Base-by-base conservation (phyloP, 2,329 filamentous ascomycete species). In the Emmonsiellopsis sp. region DNA sequence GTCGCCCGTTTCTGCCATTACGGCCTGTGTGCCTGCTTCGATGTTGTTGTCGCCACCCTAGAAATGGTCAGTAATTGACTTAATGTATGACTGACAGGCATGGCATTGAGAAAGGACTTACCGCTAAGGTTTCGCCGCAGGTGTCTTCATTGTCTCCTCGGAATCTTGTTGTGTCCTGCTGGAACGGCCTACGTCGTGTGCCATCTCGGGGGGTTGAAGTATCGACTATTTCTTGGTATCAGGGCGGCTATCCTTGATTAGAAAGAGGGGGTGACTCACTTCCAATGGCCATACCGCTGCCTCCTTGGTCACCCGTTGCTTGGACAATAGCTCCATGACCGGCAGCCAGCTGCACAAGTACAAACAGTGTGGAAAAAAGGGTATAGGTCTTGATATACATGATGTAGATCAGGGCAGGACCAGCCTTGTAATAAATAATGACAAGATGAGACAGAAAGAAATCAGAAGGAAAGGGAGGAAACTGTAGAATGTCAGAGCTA, bases 101-200 rank as follows among this genome's bases (percentile, higher is more conserved):
- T 2, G 37, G 37, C 17, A 17, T 14, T 6, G 13, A 13, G 6
- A n/a, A 9, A 34, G 31, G 11, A 50, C 47, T 14, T 52, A 55
- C 53, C 44, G 21, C 76, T 52, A 84, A 65, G 10, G 82, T 85
- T 73, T 83, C 77, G 57, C 82, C 80, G 59, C 81, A 74, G 27
- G 74, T 74, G 40, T 75, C 74, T 10, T 75, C 77, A 11, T 74
- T 67, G 40, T 69, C 71, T 42, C 79, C 79, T 51, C 71, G 71
- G 76, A 85, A 85, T 53, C 80, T 79, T 51, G 82, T 86, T 49
- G 75, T 75, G 59, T 85, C 83, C 58, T 79, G 76, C 69, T 86
- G 82, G 73, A 84, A 84, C 45, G 82, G 82, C 49, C 75, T 69
- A 56, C 82, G 76, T 10, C 71, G 65, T 21, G 81, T 83, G 42